These are phyloP conservation scores for Pleurotus djamor DNA, from an alignment of 768 basidiomycete species.

Conservation along the genomic window DNA sequence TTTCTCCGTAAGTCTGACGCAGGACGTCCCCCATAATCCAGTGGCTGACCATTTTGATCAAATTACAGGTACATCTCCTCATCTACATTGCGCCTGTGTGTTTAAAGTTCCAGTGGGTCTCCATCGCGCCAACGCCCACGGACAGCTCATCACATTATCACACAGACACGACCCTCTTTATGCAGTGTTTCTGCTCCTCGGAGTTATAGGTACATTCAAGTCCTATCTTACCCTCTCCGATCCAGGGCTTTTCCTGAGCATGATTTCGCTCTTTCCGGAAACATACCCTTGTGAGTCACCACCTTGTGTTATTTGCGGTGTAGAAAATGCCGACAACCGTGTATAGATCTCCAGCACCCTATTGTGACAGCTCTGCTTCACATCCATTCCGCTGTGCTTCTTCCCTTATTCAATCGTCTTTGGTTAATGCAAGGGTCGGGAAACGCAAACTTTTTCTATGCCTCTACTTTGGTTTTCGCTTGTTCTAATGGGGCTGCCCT, in stretches of 20 bases:
- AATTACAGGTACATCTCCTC: constrained; percentile 66
- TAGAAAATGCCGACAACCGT: too few species aligned
- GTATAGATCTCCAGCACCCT: constrained; percentile 77
- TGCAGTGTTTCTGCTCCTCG: constrained; percentile 71
- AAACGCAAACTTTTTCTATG: constrained; percentile 99
- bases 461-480: constrained; percentile 91
- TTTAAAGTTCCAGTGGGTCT: constrained; percentile 78
- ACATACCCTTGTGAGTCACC: constrained; percentile 67
- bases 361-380: constrained; percentile 83
- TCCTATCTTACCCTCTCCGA: constrained; percentile 91
- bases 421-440: constrained; percentile 93
- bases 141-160: neutral
- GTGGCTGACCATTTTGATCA: neutral
- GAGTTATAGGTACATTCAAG: constrained; percentile 83
- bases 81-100: constrained; percentile 85
- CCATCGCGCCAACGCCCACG: neutral
- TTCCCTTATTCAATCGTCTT: constrained; percentile 88
- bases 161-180: constrained; percentile 82
- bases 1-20: constrained; percentile 66
- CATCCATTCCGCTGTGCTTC: constrained; percentile 77
- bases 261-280: constrained; percentile 84
- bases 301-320: neutral
- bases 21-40: neutral
- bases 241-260: constrained; percentile 79
- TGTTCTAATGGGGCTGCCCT: constrained; percentile 83